phyloP scores from a whole-genome alignment of 2,329 filamentous ascomycete genomes.

The Pseudocercospora vitis region DNA sequence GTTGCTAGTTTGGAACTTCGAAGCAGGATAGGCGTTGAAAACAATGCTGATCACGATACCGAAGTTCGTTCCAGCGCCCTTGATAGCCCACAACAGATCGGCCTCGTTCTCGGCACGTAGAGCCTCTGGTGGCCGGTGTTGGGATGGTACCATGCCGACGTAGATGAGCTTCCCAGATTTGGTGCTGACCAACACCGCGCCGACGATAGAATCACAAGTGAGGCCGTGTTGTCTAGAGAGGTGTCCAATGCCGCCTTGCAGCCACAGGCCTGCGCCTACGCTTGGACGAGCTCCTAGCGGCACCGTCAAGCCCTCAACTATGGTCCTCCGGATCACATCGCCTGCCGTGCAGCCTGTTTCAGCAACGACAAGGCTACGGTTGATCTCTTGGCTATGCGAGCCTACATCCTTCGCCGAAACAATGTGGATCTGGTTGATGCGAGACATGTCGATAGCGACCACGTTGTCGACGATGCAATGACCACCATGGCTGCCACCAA shows the following conservation, averaged over 20 bases:
- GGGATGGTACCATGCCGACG: constrained; percentile 53
- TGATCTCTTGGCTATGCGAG: constrained; percentile 22
- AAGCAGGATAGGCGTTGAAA: constrained; percentile 51
- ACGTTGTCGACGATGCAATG: constrained; percentile 57
- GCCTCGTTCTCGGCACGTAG: constrained; percentile 50
- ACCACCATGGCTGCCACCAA: constrained; percentile 61
- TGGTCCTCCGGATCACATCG: constrained; percentile 53
- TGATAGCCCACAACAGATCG: constrained; percentile 59
- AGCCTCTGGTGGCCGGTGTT: constrained; percentile 45
- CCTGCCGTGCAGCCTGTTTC: constrained; percentile 58
- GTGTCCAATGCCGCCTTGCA: constrained; percentile 66
- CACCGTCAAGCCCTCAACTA: constrained; percentile 53
- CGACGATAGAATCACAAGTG: constrained; percentile 55
- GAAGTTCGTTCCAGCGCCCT: constrained; percentile 61
- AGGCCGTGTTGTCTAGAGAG: constrained; percentile 58
- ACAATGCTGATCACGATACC: constrained; percentile 57
- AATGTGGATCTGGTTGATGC: constrained; percentile 55
- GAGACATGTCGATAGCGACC: constrained; percentile 59
- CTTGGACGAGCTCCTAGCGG: constrained; percentile 63
- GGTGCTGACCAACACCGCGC: constrained; percentile 57
- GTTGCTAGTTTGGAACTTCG: constrained; percentile 40
- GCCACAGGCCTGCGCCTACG: constrained; percentile 62
- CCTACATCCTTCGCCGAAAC: constrained; percentile 22
- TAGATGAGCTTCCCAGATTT: constrained; percentile 51
- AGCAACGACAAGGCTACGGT: constrained; percentile 52